phyloP scores from a whole-genome alignment of 2,329 filamentous ascomycete genomes.

The Monosporascus sp. region DNA sequence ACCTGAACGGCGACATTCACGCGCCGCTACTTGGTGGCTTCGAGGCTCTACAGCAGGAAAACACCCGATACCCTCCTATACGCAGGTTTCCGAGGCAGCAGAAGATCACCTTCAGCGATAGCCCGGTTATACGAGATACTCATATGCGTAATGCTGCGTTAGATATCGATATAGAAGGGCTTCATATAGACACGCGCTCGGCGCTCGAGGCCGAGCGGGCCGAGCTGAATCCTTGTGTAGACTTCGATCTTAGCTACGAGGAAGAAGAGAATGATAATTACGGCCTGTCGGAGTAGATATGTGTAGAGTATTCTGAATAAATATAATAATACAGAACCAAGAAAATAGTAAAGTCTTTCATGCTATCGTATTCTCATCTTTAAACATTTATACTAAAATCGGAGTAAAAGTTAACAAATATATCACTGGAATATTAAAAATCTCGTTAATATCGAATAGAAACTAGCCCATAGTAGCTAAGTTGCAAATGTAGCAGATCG shows the following conservation, averaged over 20 bases:
- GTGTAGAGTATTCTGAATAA: too few relatives aligned
- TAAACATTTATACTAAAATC: too few relatives aligned
- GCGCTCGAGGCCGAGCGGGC: conserved; percentile 8
- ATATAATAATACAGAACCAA: too few relatives aligned
- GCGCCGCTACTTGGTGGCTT: conserved; percentile 40
- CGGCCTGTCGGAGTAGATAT: too few relatives aligned
- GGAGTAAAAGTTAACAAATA: too few relatives aligned
- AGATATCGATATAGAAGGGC: conserved; percentile 10
- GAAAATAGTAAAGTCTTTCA: too few relatives aligned
- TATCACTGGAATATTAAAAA: too few relatives aligned
- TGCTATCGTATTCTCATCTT: too few relatives aligned
- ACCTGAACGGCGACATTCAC: conserved; percentile 37
- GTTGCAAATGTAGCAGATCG: too few relatives aligned
- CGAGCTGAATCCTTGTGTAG: conserved; percentile 2
- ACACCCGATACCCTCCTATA: conserved; percentile 12
- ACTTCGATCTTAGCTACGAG: conserved; percentile 10
- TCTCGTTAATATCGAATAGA: too few relatives aligned
- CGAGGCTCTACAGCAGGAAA: conserved; percentile 40
- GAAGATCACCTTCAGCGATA: conserved; percentile 3
- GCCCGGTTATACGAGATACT: neutral
- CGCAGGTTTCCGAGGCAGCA: conserved; percentile 4
- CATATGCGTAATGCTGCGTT: conserved; percentile 7
- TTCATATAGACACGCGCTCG: conserved; percentile 8
- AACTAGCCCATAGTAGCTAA: too few relatives aligned
- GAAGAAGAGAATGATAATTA: conserved; percentile 2